Evolutionary conservation across 305 asterid genomes (phyloP), one percentile per base, ranked within the genome.

Genomic region (Andrographis paniculata): DNA sequence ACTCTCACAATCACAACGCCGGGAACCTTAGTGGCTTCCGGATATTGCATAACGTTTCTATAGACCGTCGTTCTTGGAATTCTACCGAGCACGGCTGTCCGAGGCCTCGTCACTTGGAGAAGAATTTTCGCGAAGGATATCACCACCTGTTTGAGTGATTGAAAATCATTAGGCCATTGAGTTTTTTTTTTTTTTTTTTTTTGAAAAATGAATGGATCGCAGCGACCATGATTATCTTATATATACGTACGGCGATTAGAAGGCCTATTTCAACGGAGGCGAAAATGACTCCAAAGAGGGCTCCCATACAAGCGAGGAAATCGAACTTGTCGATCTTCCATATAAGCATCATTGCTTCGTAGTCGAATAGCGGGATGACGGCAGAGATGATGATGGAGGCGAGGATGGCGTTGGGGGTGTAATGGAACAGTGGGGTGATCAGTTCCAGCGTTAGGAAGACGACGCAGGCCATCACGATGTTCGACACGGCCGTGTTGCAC

Each of bases 271-370:
- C 93, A 48, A 81, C 82, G n/a, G 85, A 68, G 33, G 6, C 48
- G n/a, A 77, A 80, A 50, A 80, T 74, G 14, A 77, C 87, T 8
- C 93, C 93, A 6, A 80, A 74, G 46, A 80, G 69, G 20, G 93
- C 93, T 43, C 93, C 92, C 84, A 80, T 77, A 56, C 87, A 80
- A 55, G 93, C 84, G 13, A 72, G 55, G 45, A 80, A 80, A 65
- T 80, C 93, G 20, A 80, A 72, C 51, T 77, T 81, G 56, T 81
- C 93, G 1, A 77, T 77, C 71, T 68, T 81, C 87, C 87, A 81
- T 45, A 81, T 63, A 59, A 75, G 67, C 20, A 75, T 59, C 20
- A 65, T 56, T 6, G 84, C 82, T 17, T 73, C 60, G 17, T 60
- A 59, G 56, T 81, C 84, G 55, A 81, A 46, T 20, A 81, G 24